Base-by-base conservation (phyloP, 352 stramenopile genomes). In the Pythium scleroteichum region DNA sequence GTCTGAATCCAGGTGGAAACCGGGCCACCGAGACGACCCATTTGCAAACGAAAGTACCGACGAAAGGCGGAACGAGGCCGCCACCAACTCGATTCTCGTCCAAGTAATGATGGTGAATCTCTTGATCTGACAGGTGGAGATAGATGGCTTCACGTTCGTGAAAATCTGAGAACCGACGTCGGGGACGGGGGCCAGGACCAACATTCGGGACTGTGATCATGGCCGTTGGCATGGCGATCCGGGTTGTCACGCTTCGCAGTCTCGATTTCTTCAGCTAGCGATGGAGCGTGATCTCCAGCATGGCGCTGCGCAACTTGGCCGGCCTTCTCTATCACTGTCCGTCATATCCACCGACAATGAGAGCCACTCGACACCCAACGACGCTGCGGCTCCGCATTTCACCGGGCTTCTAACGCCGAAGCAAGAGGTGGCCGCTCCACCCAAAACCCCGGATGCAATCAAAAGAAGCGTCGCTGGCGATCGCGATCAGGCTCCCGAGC, bases 261-360 rank as follows among this genome's bases (percentile, higher is more conserved):
- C 3, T n/a, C 40, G 33, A 4, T 44, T 22, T 38, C 51, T 32
- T 9, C 9, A 49, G 17, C 45, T 23, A 46, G 23, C 19, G n/a
- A 66, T 66, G 59, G 59, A 66, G 26, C 59, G 59, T 13, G 59
- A 66, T 29, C 40, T 64, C 4, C 57, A 58, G 48, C 53, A 57
- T 46, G 57, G 48, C n/a, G 51, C 50, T 3, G 56, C 46, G 4
- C 60, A 46, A 20, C 20, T 61, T 17, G 60, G 57, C 14, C 60
- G 60, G 24, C 32, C 22, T 1, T 68, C 60, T 16, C 62, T 62
- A 51, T 51, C 49, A 8, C 44, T 27, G n/a, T 68, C 60, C 1
- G 26, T 53, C 2, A 4, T 44, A 1, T 68, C 60, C 8, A 68
- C 53, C 4, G 59, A 66, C 16, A 42, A 44, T 12, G 56, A 50